These are phyloP conservation scores for Yarrowia osloensis DNA, from an alignment of 805 yeast species.

Conservation along the genomic window DNA sequence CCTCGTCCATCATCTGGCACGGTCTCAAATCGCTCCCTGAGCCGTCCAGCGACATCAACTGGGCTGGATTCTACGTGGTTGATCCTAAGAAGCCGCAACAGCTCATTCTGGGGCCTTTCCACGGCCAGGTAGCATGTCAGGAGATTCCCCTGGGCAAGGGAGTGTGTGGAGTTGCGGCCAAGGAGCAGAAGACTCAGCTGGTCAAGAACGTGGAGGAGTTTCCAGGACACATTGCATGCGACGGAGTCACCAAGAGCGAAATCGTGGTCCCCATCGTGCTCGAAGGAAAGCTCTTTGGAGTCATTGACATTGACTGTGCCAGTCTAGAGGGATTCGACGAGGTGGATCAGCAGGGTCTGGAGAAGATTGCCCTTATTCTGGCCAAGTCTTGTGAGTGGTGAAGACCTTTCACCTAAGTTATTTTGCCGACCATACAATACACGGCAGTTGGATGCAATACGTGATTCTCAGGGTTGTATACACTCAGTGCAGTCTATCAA, in stretches of 20 bases:
- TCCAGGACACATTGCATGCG: constrained; percentile 97
- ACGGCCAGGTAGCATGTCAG: constrained; percentile 97
- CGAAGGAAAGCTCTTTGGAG: constrained; percentile 59
- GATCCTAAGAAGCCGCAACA: constrained; percentile 46
- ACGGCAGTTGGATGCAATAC: too few species aligned
- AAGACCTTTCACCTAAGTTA: background rate
- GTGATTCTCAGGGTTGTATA: background rate
- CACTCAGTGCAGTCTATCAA: constrained; percentile 2
- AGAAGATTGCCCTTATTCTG: constrained; percentile 56
- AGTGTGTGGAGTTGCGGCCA: constrained; percentile 89
- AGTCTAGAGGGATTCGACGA: constrained; percentile 65
- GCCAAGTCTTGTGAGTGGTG: constrained; percentile 57
- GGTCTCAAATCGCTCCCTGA: constrained; percentile 64
- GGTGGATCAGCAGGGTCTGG: constrained; percentile 60
- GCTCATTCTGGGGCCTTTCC: constrained; percentile 86
- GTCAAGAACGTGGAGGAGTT: constrained; percentile 75
- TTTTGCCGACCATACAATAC: background rate
- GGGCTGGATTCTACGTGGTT: constrained; percentile 89
- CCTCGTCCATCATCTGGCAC: constrained; percentile 85
- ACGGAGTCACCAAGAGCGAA: constrained; percentile 90
- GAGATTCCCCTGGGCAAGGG: constrained; percentile 75
- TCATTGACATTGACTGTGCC: constrained; percentile 82
- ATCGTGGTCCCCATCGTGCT: constrained; percentile 80
- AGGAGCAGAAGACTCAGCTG: constrained; percentile 58
- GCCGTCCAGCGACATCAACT: constrained; percentile 58